Evolutionary conservation across 768 basidiomycete species (phyloP), one percentile per base, ranked within the genome.

Genomic region (Mrakia hoshinonis): DNA sequence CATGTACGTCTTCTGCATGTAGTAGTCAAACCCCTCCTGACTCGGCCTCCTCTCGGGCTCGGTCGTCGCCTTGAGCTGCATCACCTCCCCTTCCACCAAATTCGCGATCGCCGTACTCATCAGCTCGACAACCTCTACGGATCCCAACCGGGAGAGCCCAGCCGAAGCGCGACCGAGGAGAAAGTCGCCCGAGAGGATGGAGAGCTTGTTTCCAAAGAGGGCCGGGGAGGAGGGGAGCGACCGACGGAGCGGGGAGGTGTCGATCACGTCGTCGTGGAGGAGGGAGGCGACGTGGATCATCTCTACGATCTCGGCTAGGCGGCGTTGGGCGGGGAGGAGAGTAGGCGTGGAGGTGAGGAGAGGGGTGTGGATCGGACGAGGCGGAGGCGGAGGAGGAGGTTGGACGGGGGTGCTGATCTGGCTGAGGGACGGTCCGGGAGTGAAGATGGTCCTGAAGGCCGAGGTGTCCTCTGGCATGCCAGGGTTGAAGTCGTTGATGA

Each of bases 231-330:
- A 85, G 26, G 87, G 84, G 4, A 82, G 82, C 15, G 85, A 84
- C 0, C 94, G 84, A 7, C 93, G 87, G 7, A 91, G 84, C 10
- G 87, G 82, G 0, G 89, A 85, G 73, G 81, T 80, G 81, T 91
- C 89, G 71, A 89, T 85, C 66, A 98, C 92, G 76, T 89, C 89
- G 82, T 98, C 91, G 78, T 98, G 95, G 22, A 99, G 82, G 12
- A 92, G 83, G 3, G 90, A 93, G 31, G 96, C 94, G 73, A 97
- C 89, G 78, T 98, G 92, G 61, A 99, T 90, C 92, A 98, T 96
- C 79, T 99, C 96, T 66, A 92, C 87, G 54, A 99, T 94, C 77
- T 95, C 92, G 4, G 94, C 95, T 43, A 99, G 86, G 38, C 94
- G 88, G 38, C 89, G 81, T 80, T 99, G 96, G 0, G 92, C 88